Conservation (phyloP, 176 grass and related monocot species). For the Canna indica region DNA sequence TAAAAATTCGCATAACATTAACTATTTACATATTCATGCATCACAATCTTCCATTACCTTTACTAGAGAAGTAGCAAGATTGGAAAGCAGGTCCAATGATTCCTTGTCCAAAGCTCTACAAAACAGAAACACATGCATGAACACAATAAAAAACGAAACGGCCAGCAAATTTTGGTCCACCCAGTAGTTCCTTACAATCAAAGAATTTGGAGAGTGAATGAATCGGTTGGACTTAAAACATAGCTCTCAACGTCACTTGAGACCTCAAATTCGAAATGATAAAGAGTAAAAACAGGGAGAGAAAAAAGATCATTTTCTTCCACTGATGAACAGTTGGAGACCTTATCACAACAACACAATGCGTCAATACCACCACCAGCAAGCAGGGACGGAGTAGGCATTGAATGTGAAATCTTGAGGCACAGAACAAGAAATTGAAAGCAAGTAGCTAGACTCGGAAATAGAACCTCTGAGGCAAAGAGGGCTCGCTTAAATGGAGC, state of each 20-base stretch:
- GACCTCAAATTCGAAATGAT: no score
- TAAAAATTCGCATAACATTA: neutral
- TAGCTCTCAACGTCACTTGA: no score
- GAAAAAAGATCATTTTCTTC: no score
- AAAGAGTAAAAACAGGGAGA: no score
- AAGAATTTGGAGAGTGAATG: no score
- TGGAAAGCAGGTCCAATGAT: slow-evolving; percentile 42
- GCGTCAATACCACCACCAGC: no score
- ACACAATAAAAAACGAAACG: no score
- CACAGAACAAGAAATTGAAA: neutral
- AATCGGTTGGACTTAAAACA: no score
- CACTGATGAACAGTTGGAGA: no score
- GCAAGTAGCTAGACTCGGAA: neutral
- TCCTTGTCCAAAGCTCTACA: slow-evolving; percentile 47
- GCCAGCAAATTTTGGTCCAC: no score
- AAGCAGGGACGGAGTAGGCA: neutral
- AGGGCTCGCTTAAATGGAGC: slow-evolving; percentile 37
- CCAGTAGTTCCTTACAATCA: no score
- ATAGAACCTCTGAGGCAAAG: slow-evolving; percentile 26
- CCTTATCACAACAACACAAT: no score
- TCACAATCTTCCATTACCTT: slow-evolving; percentile 42
- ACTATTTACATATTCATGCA: neutral
- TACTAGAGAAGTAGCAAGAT: slow-evolving; percentile 43
- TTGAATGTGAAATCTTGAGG: neutral
- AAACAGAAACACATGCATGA: slow-evolving; percentile 25